These are phyloP conservation scores for Fusarium goolgardi DNA, from an alignment of 2,329 filamentous ascomycete genomes.

Conservation along the genomic window DNA sequence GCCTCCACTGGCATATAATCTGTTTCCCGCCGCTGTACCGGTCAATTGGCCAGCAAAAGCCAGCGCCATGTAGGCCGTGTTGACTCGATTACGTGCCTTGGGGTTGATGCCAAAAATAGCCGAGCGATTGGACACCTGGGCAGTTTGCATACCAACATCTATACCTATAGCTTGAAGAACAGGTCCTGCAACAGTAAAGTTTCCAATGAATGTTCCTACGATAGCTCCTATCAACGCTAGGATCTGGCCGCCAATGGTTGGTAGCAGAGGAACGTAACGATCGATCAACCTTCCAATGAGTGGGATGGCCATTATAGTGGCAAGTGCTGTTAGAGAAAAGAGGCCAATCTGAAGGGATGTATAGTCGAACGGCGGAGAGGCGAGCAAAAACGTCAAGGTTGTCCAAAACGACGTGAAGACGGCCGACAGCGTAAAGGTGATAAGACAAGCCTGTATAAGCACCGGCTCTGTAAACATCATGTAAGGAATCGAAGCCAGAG, in stretches of 20 bases:
- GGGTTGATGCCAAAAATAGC: conserved; percentile 78
- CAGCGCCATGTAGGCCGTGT: conserved; percentile 84
- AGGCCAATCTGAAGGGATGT: conserved; percentile 76
- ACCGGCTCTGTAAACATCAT: conserved; percentile 74
- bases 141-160: conserved; percentile 78
- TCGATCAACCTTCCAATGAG: conserved; percentile 78
- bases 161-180: conserved; percentile 76
- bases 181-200: conserved; percentile 74
- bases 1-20: conserved; percentile 62
- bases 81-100: conserved; percentile 78
- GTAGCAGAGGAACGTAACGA: conserved; percentile 73
- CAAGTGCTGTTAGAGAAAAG: conserved; percentile 82
- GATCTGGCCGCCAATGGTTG: conserved; percentile 70
- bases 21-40: conserved; percentile 71
- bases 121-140: conserved; percentile 78
- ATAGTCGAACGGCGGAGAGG: conserved; percentile 76
- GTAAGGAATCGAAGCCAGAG: conserved; percentile 72
- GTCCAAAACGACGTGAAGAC: conserved; percentile 67
- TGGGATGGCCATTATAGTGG: conserved; percentile 74
- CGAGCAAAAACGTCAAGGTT: conserved; percentile 82
- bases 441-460: conserved; percentile 75
- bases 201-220: conserved; percentile 76
- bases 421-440: conserved; percentile 69
- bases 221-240: conserved; percentile 71
- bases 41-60: conserved; percentile 81